These are phyloP conservation scores for Epicoccum sorghinum DNA, from an alignment of 2,329 filamentous ascomycete species.

Conservation along the genomic window DNA sequence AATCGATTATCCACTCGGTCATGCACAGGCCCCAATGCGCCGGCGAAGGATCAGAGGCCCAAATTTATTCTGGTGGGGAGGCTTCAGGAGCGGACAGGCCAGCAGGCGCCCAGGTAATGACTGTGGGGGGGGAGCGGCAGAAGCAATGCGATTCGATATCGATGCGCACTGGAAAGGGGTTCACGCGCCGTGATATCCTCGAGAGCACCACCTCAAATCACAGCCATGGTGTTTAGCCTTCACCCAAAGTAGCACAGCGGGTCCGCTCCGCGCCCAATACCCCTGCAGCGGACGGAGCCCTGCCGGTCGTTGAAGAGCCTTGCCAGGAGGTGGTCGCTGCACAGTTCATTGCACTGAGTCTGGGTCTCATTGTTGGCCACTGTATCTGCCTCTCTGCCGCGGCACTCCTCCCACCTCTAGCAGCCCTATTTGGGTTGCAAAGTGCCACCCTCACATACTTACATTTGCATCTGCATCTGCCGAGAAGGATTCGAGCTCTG, in stretches of 20 bases:
- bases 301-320: neutral
- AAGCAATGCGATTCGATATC: neutral
- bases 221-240: conserved; percentile 3
- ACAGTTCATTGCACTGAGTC: neutral
- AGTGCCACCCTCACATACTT: too few relatives aligned
- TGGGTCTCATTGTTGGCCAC: neutral
- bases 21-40: conserved; percentile 12
- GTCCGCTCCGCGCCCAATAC: conserved; percentile 4
- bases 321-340: conserved; percentile 3
- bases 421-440: neutral
- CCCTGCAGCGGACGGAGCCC: conserved; percentile 4
- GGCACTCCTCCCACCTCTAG: neutral
- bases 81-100: conserved; percentile 7
- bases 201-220: conserved; percentile 4
- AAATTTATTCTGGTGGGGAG: conserved; percentile 5
- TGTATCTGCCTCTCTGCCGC: neutral
- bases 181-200: conserved; percentile 3
- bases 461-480: neutral
- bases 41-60: conserved; percentile 10
- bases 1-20: neutral
- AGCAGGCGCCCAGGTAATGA: conserved; percentile 1
- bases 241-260: conserved; percentile 10
- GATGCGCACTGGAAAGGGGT: conserved; percentile 9
- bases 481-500: neutral
- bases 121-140: conserved; percentile 10